Percentiles rank a stretch among this genome's conserved stretches.
Evolutionary conservation across 805 yeast genomes (phyloP).

Genomic region (Candida tammaniensis): DNA sequence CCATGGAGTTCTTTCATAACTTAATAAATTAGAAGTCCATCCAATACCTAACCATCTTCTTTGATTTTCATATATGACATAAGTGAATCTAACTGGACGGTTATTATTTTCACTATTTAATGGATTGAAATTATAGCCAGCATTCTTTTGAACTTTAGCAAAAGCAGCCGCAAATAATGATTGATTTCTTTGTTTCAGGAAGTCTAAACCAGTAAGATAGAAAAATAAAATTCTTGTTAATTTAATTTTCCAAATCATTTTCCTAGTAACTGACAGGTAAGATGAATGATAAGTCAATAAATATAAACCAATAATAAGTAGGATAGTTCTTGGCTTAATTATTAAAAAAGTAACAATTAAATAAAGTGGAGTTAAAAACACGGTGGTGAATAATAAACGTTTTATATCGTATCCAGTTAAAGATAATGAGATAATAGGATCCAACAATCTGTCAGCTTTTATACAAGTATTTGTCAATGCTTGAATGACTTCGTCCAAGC

Average conservation of each 20-base stretch:
- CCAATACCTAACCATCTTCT: constrained; percentile 98
- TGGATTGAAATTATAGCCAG: constrained; percentile 22
- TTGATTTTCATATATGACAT: constrained; percentile 90
- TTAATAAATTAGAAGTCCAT: constrained; percentile 89
- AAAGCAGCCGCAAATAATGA: constrained; percentile 54
- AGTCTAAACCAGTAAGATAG: constrained; percentile 84
- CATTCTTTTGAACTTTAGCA: constrained; percentile 46
- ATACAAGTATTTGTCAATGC: constrained; percentile 71
- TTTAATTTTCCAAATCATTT: constrained; percentile 80
- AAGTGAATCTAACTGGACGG: constrained; percentile 75
- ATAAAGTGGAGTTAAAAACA: constrained; percentile 83
- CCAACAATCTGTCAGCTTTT: constrained; percentile 71
- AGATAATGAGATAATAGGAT: constrained; percentile 76
- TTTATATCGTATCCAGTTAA: constrained; percentile 76
- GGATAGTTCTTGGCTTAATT: constrained; percentile 65
- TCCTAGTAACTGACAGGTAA: constrained; percentile 79
- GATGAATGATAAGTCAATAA: constrained; percentile 82
- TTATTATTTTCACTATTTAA: constrained; percentile 16
- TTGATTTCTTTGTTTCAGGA: constrained; percentile 44
- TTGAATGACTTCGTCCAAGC: constrained; percentile 82
- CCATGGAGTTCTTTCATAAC: constrained; percentile 96
- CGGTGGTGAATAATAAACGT: constrained; percentile 76
- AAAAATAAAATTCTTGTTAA: constrained; percentile 68
- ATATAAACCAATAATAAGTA: constrained; percentile 57
- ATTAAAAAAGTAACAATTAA: constrained; percentile 65